Evolutionary conservation across 768 basidiomycete genomes (phyloP), one percentile per base, ranked within the genome.

Genomic region (Clitopilus passeckerianus): DNA sequence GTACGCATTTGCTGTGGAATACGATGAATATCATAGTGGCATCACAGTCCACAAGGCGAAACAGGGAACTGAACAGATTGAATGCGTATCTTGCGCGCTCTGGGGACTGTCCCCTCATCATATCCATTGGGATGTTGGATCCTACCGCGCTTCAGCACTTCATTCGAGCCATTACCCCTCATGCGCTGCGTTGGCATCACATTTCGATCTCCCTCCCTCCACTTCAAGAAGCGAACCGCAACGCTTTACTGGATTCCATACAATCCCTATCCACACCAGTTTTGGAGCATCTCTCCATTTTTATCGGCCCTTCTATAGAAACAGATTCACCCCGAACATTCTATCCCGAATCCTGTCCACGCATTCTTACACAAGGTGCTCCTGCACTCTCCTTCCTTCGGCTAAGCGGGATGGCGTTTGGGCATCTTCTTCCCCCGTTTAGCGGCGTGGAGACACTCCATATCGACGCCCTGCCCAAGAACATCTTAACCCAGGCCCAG

Each of bases 1-100:
- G 67, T 12, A 79, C 74, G 0, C 76, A 79, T 3, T 65, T 77
- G 3, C 66, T 83, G 0, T 84, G 83, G 83, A 75, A 71, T 37
- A 68, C 64, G 33, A 73, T 82, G 59, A 59, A 70, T 27, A 61
- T 78, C 57, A 66, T 58, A 22, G 60, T 78, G 20, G 65, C 69
- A 14, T 60, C 65, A 16, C 60, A 56, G 27, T 65, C 65, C 27
- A 61, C 68, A 30, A 50, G 53, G 18, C 59, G 56, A 7, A 56
- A 37, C 23, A 61, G 63, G 41, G 60, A 70, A 15, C 60, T 71
- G 34, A 60, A 67, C 44, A 68, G 70, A 59, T 67, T 80, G 14
- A 61, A 70, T 10, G 71, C 71, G 9, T 73, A 79, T 57, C 68
- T 80, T n/a, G 59, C 57, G 15, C 75, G 77, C 27, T 78, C 79